Base-by-base conservation (phyloP, 495 filamentous ascomycete genomes). In the Aspergillus kassunensis region DNA sequence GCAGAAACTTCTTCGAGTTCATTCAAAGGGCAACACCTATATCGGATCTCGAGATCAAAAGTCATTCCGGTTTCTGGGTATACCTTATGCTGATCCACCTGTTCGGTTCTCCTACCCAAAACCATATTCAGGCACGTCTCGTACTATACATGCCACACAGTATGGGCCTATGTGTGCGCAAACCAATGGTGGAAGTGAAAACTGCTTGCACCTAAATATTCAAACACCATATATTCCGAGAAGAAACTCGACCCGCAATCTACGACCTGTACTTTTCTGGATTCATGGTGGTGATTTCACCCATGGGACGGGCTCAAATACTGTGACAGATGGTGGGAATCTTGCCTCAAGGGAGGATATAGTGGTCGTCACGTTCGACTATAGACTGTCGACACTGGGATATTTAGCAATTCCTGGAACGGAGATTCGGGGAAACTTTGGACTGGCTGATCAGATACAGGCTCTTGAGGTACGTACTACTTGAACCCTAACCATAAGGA, bases 11-110 rank as follows among this genome's bases (percentile, higher is more conserved):
- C 56, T 25, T 51, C 56, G 19, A 70, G 65, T 49, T 35, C 68
- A 49, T 18, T 76, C 71, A 2, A 54, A 58, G 16, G 68, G 71
- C 6, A 74, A 73, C 44, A 64, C 55, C 1, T 76, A 66, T 51
- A 56, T 71, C 11, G 75, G 75, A 2, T 70, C 61, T 48, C 61
- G 72, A 21, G 71, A 78, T 50, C 60, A 71, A 41, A 74, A 72
- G 56, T 74, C 70, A 4, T 79, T 75, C 57, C 71, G 73, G 9
- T 79, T 79, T 55, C 55, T 70, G 5, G 75, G 76, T 13, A 71
- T 79, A 31, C 71, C 67, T 3, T 79, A 72, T 42, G 76, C 76
- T 20, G 58, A 75, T 42, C 39, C 54, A 6, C 71, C 72, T 5
- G 36, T 61, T 27, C 66, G 74, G 41, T 78, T 69, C 43, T 53